Base-by-base conservation (phyloP, 140 eudicot species). In the Anethum foeniculum region DNA sequence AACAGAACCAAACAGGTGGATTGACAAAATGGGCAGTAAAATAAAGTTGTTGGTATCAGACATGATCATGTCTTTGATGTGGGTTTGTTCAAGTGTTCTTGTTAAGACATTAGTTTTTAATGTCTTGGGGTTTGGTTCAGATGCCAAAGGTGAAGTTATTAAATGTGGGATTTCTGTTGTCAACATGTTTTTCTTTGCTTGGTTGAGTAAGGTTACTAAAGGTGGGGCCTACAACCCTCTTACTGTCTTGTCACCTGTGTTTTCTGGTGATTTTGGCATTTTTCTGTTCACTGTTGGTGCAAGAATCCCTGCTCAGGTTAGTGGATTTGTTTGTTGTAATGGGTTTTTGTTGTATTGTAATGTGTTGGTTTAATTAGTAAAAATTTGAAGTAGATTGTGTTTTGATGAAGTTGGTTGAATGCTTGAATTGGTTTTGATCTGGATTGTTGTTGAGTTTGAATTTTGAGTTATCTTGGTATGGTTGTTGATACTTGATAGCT, bases 141-240 rank as follows among this genome's bases (percentile, higher is more conserved):
- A 80, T 46, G 85, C 76, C 79, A 30, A 83, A 56, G 92, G 81
- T 68, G 98, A 94, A 77, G n/a, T 88, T 25, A 28, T 92, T 13
- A 90, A 86, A 75, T 82, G 43, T 41, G 79, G 79, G 15, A 18
- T 89, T 44, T 87, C 91, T 8, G 30, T 94, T 25, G 15, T 86
- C 73, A 94, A 89, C 83, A 88, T 94, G 91, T 91, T 94, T 86
- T 86, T 89, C 81, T 92, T 94, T 47, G 96, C 98, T 5, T 85
- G 81, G 84, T 60, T 94, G 80, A 80, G 78, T 7, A 87, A 86
- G 72, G 7, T 62, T 44, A 83, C 92, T 51, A 84, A 86, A 62
- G 98, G 97, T 68, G 97, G 90, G 27, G 86, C 97, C 44, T 94
- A 94, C 85, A 94, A 94, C 77, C 98, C 98, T 14, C 93, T 94